These are phyloP conservation scores for Clathrus columnatus DNA, from an alignment of 768 basidiomycete species.

Conservation along the genomic window DNA sequence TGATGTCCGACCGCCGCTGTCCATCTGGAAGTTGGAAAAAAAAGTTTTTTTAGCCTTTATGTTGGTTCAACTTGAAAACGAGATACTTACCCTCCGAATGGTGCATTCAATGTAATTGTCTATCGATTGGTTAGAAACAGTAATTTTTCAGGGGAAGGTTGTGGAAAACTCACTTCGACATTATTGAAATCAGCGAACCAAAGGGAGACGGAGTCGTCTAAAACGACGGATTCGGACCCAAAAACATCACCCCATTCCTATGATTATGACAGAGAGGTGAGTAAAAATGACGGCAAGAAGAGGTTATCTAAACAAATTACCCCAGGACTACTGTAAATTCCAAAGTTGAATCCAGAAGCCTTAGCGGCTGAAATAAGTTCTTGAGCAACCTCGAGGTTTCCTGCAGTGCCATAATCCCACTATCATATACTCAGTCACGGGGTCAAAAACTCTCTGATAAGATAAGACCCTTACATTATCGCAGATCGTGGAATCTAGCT, in stretches of 20 bases:
- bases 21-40: neutral
- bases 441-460: neutral
- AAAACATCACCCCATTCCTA: neutral
- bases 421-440: neutral
- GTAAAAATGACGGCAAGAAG: too few species aligned
- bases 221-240: neutral
- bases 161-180: neutral
- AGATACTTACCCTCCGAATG: neutral
- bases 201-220: neutral
- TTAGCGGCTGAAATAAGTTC: neutral
- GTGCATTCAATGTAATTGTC: neutral
- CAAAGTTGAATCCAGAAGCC: conserved; percentile 7
- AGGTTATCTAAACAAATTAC: neutral
- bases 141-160: neutral
- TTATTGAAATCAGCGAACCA: neutral
- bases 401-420: conserved; percentile 7
- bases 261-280: neutral
- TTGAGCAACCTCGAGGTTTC: conserved; percentile 5
- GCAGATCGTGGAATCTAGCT: neutral
- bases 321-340: conserved; percentile 8
- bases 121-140: neutral
- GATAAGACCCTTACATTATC: neutral
- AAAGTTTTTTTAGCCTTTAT: neutral
- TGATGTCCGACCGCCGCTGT: neutral
- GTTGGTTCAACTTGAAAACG: neutral